A percentile compares a stretch with the other conserved stretches of the same genome.
phyloP scores from a whole-genome alignment of 345 rosid species.

The Gossypium stocksii region DNA sequence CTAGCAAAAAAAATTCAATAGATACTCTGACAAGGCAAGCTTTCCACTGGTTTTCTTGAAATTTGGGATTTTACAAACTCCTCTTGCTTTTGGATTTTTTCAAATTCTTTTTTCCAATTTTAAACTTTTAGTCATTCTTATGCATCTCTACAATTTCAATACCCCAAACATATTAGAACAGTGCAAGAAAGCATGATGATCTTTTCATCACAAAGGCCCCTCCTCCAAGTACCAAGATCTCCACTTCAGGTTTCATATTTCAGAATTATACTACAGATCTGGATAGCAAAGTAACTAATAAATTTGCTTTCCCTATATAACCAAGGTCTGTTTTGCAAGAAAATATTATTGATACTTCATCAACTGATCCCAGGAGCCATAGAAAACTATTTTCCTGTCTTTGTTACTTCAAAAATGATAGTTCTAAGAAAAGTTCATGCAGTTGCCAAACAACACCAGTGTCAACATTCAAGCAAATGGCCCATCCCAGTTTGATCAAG shows the following conservation, averaged over 20 bases:
- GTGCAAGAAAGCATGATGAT: background rate
- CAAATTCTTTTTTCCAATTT: constrained; percentile 3
- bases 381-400: background rate
- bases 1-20: background rate
- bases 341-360: background rate
- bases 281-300: background rate
- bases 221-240: constrained; percentile 4
- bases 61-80: background rate
- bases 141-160: background rate
- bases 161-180: background rate
- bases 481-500: background rate
- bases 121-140: background rate
- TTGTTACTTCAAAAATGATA: background rate
- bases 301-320: background rate
- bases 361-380: background rate
- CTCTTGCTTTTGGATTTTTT: background rate
- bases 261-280: background rate
- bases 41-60: background rate
- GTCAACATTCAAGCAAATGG: constrained; percentile 13
- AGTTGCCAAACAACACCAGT: background rate
- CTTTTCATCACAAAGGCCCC: background rate
- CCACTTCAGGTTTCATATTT: background rate
- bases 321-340: background rate
- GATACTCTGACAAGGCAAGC: background rate
- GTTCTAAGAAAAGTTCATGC: background rate